Evolutionary conservation across 2,329 filamentous ascomycete genomes (phyloP), one percentile per base, ranked within the genome.

Genomic region (Aspergillus thermomutatus): DNA sequence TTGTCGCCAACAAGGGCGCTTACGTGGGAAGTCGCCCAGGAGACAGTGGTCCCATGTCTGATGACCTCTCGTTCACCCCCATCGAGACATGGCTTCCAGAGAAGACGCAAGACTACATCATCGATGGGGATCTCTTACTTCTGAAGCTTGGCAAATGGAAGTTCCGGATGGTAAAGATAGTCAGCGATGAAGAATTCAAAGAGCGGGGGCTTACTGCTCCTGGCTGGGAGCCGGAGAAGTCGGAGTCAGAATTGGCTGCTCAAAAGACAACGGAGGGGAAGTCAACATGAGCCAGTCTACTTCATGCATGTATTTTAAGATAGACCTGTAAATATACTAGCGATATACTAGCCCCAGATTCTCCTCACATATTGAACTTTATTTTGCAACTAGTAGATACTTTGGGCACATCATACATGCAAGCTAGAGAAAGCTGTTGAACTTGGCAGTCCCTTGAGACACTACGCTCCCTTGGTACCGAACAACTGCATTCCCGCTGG

Each of bases 111-210:
- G 74, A 80, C 19, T 82, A 78, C 53, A 69, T 85, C 37, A 68
- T 84, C 5, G 78, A 82, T 26, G 79, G 73, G 27, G 73, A 79
- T 1, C 66, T 82, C 2, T 62, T 87, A n/a, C 77, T 87, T 8
- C 61, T 87, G 9, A 75, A 83, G 58, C 64, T 80, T 1, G 85
- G 85, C 7, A 87, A 87, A 66, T 84, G 82, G 77, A 85, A 82
- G 64, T 75, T 86, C 37, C 82, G 82, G 63, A 72, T 85, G 23
- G 76, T 86, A 28, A 77, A 79, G 48, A 76, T 87, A 45, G 69
- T 87, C 4, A 73, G 75, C 11, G 83, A 87, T 56, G 76, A 79
- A 37, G 77, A 83, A 23, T 85, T 80, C 61, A 75, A 77, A 50
- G 70, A 70, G 11, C 66, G 69, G 46, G 80, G 79, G 1, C 68